Percentiles rank a stretch among this genome's conserved stretches.
Evolutionary conservation across 2,329 filamentous ascomycete genomes (phyloP).

Genomic region (Alternaria angustiovoidea): DNA sequence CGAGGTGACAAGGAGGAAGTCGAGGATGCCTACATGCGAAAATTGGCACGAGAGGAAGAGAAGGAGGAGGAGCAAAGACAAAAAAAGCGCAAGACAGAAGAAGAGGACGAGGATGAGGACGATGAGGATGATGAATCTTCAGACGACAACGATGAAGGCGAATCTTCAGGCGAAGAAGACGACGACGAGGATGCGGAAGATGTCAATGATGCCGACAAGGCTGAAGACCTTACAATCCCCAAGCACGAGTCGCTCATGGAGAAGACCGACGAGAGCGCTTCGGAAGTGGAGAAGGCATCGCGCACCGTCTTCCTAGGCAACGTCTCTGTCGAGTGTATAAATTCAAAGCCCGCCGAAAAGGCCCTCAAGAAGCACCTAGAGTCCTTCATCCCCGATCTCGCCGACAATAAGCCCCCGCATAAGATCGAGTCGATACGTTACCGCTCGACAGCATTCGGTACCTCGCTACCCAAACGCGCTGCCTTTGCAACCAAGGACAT

Average conservation of each 20-base stretch:
- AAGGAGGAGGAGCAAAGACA: conserved; percentile 50
- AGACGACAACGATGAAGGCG: conserved; percentile 48
- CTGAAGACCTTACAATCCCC: conserved; percentile 56
- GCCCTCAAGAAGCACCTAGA: conserved; percentile 76
- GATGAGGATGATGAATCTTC: conserved; percentile 24
- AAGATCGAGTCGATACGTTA: conserved; percentile 93
- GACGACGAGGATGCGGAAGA: not conserved
- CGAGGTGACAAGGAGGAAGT: conserved; percentile 71
- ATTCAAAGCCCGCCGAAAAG: conserved; percentile 82
- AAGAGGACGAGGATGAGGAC: conserved; percentile 25
- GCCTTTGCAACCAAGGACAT: conserved; percentile 90
- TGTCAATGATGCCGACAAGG: conserved; percentile 51
- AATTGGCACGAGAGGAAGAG: conserved; percentile 62
- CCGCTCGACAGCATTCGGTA: conserved; percentile 87
- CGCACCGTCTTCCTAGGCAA: conserved; percentile 95
- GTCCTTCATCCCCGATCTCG: conserved; percentile 71
- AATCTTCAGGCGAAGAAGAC: conserved; percentile 20
- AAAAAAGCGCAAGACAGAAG: conserved; percentile 49
- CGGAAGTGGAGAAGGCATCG: conserved; percentile 81
- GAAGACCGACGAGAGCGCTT: conserved; percentile 50
- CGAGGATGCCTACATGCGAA: conserved; percentile 74
- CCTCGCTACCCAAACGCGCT: conserved; percentile 88
- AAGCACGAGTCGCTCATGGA: conserved; percentile 60
- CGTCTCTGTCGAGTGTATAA: conserved; percentile 83
- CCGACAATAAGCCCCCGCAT: conserved; percentile 62